phyloP scores from a whole-genome alignment of 2,329 filamentous ascomycete species.

The Torrubiella hemipterigena region DNA sequence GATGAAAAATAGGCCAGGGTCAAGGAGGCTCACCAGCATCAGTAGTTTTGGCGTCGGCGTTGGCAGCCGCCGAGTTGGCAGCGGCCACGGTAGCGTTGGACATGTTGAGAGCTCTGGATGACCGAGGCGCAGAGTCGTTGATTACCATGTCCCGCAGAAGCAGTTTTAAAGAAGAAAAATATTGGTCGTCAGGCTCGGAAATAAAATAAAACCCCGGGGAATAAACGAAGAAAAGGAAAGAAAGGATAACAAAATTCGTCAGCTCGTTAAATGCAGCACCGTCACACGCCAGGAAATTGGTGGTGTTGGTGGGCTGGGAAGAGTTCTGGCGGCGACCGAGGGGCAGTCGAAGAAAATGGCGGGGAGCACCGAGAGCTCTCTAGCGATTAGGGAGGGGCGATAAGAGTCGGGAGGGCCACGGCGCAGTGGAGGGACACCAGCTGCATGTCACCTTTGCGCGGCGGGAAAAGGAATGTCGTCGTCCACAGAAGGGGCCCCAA shows the following conservation, averaged over 20 bases:
- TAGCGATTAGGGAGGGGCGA: constrained; percentile 7
- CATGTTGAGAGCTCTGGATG: constrained; percentile 24
- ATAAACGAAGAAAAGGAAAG: no score
- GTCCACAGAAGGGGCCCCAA: no score
- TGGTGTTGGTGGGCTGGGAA: no score
- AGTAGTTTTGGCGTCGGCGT: constrained; percentile 18
- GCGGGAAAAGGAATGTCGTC: no score
- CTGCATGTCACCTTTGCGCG: neutral
- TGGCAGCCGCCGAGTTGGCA: constrained; percentile 14
- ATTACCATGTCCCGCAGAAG: constrained; percentile 22
- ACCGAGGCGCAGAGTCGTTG: constrained; percentile 24
- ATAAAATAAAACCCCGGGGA: no score
- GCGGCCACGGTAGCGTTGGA: constrained; percentile 20
- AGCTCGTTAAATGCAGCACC: no score
- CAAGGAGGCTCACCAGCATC: constrained; percentile 26
- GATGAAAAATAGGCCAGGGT: constrained; percentile 11
- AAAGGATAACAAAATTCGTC: no score
- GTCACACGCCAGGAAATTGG: no score
- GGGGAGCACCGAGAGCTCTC: constrained; percentile 2
- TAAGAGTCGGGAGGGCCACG: constrained; percentile 3
- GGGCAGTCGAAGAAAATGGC: constrained; percentile 2
- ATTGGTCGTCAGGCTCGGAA: no score
- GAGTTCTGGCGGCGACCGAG: constrained; percentile 1
- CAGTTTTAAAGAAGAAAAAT: neutral
- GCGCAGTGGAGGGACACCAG: constrained; percentile 1